These are phyloP conservation scores for Eimeria sp. DNA, from an alignment of 169 alveolate species.

Conservation along the genomic window DNA sequence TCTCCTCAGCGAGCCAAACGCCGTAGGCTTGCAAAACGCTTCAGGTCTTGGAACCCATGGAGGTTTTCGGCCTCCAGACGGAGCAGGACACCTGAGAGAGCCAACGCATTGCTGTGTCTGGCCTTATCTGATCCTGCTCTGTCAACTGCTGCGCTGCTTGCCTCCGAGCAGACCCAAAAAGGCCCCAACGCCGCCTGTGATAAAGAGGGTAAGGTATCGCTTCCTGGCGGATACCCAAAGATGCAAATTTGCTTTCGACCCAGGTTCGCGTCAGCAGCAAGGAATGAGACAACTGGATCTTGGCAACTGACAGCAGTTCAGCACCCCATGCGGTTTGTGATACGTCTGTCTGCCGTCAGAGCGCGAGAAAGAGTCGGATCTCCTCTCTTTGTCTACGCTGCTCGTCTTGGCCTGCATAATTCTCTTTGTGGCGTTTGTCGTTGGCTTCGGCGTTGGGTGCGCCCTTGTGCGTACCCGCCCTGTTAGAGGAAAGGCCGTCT, in stretches of 20 bases:
- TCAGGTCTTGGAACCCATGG: neutral
- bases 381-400: slow-evolving; percentile 6
- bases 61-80: neutral
- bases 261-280: neutral
- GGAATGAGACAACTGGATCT: neutral
- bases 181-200: neutral
- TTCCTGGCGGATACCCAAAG: neutral
- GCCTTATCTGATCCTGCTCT: slow-evolving; percentile 45
- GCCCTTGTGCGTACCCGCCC: slow-evolving; percentile 45
- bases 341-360: slow-evolving; percentile 1
- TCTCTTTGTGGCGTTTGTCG: neutral
- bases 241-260: neutral
- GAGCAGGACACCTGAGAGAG: neutral
- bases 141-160: slow-evolving; percentile 22
- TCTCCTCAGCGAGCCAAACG: neutral
- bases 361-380: neutral
- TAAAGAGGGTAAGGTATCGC: slow-evolving; percentile 3
- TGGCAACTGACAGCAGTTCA: neutral
- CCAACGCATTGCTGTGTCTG: slow-evolving; percentile 30
- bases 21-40: neutral
- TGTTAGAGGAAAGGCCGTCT: neutral
- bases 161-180: neutral
- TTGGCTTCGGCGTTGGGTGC: slow-evolving; percentile 57
- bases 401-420: slow-evolving; percentile 18
- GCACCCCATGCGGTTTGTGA: neutral